phyloP scores from a whole-genome alignment of 371 early-diverging fungal species.

The Mucor sp. region DNA sequence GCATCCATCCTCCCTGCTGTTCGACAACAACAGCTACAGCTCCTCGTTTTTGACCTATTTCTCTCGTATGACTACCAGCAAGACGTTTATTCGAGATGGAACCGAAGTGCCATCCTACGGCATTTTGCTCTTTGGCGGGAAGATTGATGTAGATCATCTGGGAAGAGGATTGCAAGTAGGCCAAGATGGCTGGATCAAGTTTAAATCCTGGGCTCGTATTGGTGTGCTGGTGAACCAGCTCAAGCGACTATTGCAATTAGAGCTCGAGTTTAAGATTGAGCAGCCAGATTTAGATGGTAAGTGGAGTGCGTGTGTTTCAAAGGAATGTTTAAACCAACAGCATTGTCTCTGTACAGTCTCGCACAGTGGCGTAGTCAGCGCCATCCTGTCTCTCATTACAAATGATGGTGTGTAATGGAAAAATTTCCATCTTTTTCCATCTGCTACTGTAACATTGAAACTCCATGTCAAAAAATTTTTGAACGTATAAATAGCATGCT shows the following conservation, averaged over 20 bases:
- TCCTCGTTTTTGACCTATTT: constrained; percentile 74
- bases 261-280: constrained; percentile 71
- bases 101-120: constrained; percentile 70
- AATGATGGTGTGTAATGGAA: constrained; percentile 22
- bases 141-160: constrained; percentile 69
- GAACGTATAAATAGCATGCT: not conserved
- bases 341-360: constrained; percentile 8
- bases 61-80: constrained; percentile 67
- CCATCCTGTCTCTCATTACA: constrained; percentile 27
- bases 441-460: not conserved
- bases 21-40: constrained; percentile 58
- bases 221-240: constrained; percentile 79
- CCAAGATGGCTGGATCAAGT: constrained; percentile 60
- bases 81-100: constrained; percentile 79
- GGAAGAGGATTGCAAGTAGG: constrained; percentile 64
- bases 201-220: constrained; percentile 82
- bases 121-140: constrained; percentile 74
- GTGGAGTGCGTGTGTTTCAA: not conserved
- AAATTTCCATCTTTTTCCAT: constrained; percentile 2
- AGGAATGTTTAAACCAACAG: not conserved
- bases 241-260: constrained; percentile 65
- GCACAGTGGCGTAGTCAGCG: constrained; percentile 25
- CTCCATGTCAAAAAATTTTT: not conserved
- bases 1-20: constrained; percentile 78
- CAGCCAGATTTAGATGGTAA: constrained; percentile 64